Conservation (phyloP, 2,329 filamentous ascomycete genomes). For the Fusarium torreyae region DNA sequence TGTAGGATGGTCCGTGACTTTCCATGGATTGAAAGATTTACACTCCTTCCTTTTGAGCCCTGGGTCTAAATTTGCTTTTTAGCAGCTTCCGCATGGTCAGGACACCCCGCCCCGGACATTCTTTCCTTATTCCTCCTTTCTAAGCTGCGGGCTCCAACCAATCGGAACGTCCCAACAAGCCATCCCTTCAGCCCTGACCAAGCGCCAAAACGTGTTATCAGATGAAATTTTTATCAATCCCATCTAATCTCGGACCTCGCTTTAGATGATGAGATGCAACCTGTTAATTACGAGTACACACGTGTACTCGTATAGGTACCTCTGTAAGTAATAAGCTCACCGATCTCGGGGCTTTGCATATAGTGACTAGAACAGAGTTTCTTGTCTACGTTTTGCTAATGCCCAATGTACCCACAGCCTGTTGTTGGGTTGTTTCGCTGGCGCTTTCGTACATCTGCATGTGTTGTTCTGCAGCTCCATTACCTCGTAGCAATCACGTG, state of each 20-base stretch:
- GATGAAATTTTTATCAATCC: conserved; percentile 50
- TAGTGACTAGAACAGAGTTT: conserved; percentile 5
- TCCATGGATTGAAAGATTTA: background rate
- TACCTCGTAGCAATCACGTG: conserved; percentile 8
- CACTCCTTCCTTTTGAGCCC: background rate
- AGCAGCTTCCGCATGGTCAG: background rate
- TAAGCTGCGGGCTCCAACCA: conserved; percentile 20
- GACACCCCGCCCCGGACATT: background rate
- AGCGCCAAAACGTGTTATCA: conserved; percentile 33
- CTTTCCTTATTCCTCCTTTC: conserved; percentile 24
- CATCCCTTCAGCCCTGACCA: conserved; percentile 20
- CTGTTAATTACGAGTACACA: conserved; percentile 11
- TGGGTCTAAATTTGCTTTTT: conserved; percentile 8
- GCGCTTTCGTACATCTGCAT: conserved; percentile 21
- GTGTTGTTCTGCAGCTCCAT: conserved; percentile 12
- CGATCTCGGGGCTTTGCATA: conserved; percentile 40
- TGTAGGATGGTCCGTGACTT: background rate
- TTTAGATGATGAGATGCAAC: conserved; percentile 27
- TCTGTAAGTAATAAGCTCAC: conserved; percentile 10
- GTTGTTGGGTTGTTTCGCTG: conserved; percentile 20
- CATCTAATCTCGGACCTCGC: conserved; percentile 49
- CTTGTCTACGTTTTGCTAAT: conserved; percentile 13
- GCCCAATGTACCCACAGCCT: conserved; percentile 14
- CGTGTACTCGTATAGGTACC: background rate
- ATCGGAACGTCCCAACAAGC: conserved; percentile 38